phyloP scores from a whole-genome alignment of 2,329 filamentous ascomycete genomes.

The Blastomyces parvus region DNA sequence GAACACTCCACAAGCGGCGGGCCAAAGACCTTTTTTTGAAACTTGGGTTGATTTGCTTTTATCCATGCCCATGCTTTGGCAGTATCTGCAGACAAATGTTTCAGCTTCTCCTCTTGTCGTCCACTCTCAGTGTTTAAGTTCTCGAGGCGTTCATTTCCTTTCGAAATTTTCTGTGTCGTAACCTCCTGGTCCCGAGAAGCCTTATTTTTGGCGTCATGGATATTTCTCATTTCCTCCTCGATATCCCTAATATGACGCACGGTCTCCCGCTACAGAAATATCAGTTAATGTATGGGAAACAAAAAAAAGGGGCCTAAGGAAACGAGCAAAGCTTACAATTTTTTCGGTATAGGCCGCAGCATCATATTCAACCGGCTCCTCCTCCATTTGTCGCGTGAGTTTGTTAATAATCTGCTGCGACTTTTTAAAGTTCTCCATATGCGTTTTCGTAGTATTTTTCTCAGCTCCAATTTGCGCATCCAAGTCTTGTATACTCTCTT shows the following conservation, averaged over 20 bases:
- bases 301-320: not conserved
- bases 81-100: constrained; percentile 52
- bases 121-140: constrained; percentile 65
- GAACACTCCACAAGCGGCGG: constrained; percentile 74
- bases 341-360: constrained; percentile 59
- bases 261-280: constrained; percentile 46
- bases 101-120: constrained; percentile 60
- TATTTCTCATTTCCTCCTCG: constrained; percentile 32
- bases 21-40: constrained; percentile 68
- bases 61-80: constrained; percentile 73
- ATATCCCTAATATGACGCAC: constrained; percentile 30
- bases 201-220: constrained; percentile 30
- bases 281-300: constrained; percentile 20
- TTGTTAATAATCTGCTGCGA: constrained; percentile 51
- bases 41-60: constrained; percentile 56
- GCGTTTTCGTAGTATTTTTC: constrained; percentile 40
- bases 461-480: constrained; percentile 42
- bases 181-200: constrained; percentile 27
- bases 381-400: constrained; percentile 54
- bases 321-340: constrained; percentile 46
- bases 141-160: constrained; percentile 43
- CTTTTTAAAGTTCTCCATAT: constrained; percentile 44
- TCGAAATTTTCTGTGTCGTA: constrained; percentile 29
- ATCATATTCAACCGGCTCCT: constrained; percentile 59
- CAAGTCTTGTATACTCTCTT: constrained; percentile 30